A percentile compares a stretch with the other conserved stretches of the same genome.
phyloP scores from a whole-genome alignment of 352 stramenopile species.

The Globisporangium yorkense region DNA sequence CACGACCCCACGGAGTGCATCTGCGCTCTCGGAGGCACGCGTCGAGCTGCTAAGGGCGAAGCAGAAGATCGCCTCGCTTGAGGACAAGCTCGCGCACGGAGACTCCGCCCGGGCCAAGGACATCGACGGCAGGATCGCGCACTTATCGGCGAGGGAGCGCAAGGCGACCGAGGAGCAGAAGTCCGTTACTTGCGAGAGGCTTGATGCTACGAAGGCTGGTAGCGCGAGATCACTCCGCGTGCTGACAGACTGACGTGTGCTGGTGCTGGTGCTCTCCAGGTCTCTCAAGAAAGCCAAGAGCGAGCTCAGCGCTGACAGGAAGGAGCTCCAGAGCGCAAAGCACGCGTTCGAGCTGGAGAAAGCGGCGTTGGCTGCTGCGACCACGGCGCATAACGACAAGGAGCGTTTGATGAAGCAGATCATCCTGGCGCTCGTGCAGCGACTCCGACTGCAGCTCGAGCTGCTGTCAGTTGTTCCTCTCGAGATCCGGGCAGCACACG shows the following conservation, averaged over 20 bases:
- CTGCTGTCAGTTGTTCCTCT: slow-evolving; percentile 31
- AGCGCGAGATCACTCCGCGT: neutral
- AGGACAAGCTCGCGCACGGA: slow-evolving; percentile 30
- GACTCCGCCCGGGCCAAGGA: slow-evolving; percentile 27
- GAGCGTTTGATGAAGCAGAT: slow-evolving; percentile 39
- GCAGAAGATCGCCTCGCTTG: slow-evolving; percentile 37
- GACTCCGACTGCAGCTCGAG: slow-evolving; percentile 37
- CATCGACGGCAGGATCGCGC: slow-evolving; percentile 25
- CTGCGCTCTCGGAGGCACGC: slow-evolving; percentile 24
- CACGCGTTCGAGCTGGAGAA: slow-evolving; percentile 16
- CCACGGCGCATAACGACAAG: slow-evolving; percentile 25
- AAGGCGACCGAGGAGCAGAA: slow-evolving; percentile 41
- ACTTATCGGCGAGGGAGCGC: slow-evolving; percentile 29
- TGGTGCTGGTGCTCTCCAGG: slow-evolving; percentile 8
- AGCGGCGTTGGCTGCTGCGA: neutral
- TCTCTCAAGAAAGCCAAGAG: slow-evolving; percentile 37
- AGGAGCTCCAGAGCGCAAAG: slow-evolving; percentile 24
- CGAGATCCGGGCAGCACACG: neutral
- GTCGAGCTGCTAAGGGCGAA: slow-evolving; percentile 51
- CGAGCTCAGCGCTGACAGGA: slow-evolving; percentile 23
- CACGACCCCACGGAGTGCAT: slow-evolving; percentile 9
- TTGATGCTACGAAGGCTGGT: no score
- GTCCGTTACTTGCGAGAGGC: slow-evolving; percentile 13
- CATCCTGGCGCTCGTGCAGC: slow-evolving; percentile 35
- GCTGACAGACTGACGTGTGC: neutral